Base-by-base conservation (phyloP, 2,329 filamentous ascomycete species). In the Exophiala calicioides region DNA sequence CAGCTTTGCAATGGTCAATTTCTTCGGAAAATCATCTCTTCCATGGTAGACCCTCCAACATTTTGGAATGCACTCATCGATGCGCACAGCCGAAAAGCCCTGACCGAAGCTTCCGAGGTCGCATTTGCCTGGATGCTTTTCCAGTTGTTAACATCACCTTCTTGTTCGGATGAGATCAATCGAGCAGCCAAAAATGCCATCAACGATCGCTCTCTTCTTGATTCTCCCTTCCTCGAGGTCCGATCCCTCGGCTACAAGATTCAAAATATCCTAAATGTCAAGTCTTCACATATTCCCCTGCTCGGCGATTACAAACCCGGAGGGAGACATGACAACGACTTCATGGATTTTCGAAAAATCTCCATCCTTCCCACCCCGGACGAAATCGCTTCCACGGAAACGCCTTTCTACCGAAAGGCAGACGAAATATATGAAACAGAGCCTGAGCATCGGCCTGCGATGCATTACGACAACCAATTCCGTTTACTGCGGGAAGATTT, bases 281-380 rank as follows among this genome's bases (percentile, higher is more conserved):
- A 56, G 32, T 55, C 57, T 4, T 57, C 58, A 7, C 47, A 33
- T 7, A 5, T 19, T 3, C 15, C 38, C n/a, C 6, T 41, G 3
- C 33, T 49, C 5, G 40, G 34, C 2, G 39, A 31, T 8, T 37
- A 36, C 27, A 54, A 44, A 1, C 76, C 84, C 0, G 86, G 86
- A 0, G 84, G 84, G 0, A 76, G 86, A 0, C 85, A 90, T 53
- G 83, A 90, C 62, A 90, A 90, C 43, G 86, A 90, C 56, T 78
- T 77, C 58, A 68, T 58, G 1, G 73, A 87, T 53, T 83, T 82
- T 55, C 73, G 78, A 0, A 49, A 80, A 0, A 80, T 88, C 24
- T 66, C 75, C 2, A 81, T 89, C 10, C 75, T 80, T 36, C 86
- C 86, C 0, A 89, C 85, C 0, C 62, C 74, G 0, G 79, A 85